Evolutionary conservation across 768 basidiomycete genomes (phyloP), one percentile per base, ranked within the genome.

Genomic region (Psilocybe cubensis): DNA sequence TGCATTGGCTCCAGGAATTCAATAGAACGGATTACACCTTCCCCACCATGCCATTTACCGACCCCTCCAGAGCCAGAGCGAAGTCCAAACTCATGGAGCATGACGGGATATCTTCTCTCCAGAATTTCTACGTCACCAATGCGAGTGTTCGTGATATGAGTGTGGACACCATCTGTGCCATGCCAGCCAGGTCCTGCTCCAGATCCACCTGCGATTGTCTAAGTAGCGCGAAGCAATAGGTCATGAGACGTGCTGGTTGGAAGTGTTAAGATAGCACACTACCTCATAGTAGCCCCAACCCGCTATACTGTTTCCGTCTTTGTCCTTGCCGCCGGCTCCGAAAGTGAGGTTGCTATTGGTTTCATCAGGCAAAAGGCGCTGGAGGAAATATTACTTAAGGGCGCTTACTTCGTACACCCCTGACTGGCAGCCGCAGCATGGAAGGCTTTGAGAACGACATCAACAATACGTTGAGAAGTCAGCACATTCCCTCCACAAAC

Each of bases 261-360:
- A 24, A 25, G 38, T 46, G 45, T 51, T 29, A 52, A 38, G 51
- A 56, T 31, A 38, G 52, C 72, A 53, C 28, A n/a, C 20, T 68
- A 84, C 89, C 78, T 92, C 90, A 66, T 92, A 92, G 68, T 95
- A 96, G 0, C 94, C 93, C 92, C 92, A 96, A 42, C 94, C 94
- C 33, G 86, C 81, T 48, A 85, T 76, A 46, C 84, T 83, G 42
- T 83, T 83, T 6, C 93, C 94, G 45, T 91, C 84, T 64, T 83
- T 84, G 68, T 88, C 85, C 72, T 94, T 94, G n/a, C 94, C 93
- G 7, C 92, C 93, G 1, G 86, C 79, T 3, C 93, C 94, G 66
- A 96, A 96, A 0, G 94, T 96, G 35, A 96, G 74, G 68, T 96
- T 96, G 71, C 90, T 90, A 25, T 44, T 42, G 18, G 50, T 53